Percentiles rank a stretch among this genome's conserved stretches.
Conservation (phyloP, 2,329 filamentous ascomycete genomes). For the Colletotrichum navitas region DNA sequence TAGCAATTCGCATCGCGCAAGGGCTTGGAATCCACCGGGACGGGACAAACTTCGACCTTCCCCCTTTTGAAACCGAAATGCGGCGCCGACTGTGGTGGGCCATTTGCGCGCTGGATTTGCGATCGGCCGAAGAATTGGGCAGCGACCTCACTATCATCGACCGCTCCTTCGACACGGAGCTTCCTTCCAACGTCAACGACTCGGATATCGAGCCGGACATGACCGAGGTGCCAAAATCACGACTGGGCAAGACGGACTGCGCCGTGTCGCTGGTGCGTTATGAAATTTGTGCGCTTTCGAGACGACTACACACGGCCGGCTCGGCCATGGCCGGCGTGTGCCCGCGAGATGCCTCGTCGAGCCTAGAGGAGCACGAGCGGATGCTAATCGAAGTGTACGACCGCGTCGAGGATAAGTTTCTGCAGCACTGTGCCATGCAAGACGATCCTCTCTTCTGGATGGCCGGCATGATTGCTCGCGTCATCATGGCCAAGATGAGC, state of each 20-base stretch:
- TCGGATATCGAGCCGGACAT: conserved; percentile 60
- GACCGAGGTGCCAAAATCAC: conserved; percentile 60
- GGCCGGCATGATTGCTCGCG: conserved; percentile 73
- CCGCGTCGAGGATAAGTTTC: conserved; percentile 67
- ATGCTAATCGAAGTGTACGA: conserved; percentile 66
- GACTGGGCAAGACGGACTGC: conserved; percentile 65
- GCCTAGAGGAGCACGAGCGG: conserved; percentile 54
- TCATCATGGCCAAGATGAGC: conserved; percentile 84
- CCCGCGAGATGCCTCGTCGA: conserved; percentile 47
- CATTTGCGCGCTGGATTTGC: conserved; percentile 68
- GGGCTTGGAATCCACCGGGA: conserved; percentile 73
- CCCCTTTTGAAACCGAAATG: conserved; percentile 71
- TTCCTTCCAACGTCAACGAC: conserved; percentile 66
- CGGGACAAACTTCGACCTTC: conserved; percentile 62
- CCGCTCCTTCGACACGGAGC: conserved; percentile 59
- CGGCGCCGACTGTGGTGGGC: conserved; percentile 72
- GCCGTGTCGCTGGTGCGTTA: conserved; percentile 63
- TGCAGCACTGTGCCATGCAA: conserved; percentile 60
- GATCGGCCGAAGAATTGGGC: conserved; percentile 67
- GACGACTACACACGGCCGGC: conserved; percentile 52
- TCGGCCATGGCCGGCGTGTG: conserved; percentile 51
- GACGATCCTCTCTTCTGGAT: conserved; percentile 74
- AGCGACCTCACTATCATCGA: conserved; percentile 59
- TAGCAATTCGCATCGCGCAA: conserved; percentile 70
- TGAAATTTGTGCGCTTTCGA: conserved; percentile 61